A percentile compares a stretch with the other conserved stretches of the same genome.
These are phyloP conservation scores for Sporothrix humicola DNA, from an alignment of 2,329 filamentous ascomycete genomes.

Conservation along the genomic window DNA sequence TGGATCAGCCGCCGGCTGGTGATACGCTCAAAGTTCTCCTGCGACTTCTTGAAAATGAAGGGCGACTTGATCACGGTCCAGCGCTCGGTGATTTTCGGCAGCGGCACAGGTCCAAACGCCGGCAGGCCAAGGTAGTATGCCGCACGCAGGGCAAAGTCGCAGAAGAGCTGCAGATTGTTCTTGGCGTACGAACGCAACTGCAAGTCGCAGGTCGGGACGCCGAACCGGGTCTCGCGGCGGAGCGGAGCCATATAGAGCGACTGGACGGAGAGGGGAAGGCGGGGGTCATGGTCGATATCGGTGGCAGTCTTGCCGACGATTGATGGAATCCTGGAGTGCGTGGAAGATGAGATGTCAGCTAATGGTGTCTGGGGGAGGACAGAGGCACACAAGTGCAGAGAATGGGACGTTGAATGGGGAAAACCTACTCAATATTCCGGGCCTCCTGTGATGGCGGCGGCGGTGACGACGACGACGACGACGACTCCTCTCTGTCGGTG, in stretches of 20 bases:
- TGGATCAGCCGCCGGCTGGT: conserved; percentile 86
- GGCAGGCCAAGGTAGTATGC: conserved; percentile 92
- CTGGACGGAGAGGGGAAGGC: conserved; percentile 79
- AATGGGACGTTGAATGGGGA: background rate
- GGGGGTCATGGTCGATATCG: conserved; percentile 45
- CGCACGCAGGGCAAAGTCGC: conserved; percentile 90
- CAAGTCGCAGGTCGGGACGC: conserved; percentile 85
- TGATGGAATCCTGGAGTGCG: too few species aligned
- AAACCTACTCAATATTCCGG: background rate
- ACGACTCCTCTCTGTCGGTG: background rate
- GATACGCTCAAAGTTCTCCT: conserved; percentile 96
- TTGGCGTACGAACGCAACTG: conserved; percentile 91
- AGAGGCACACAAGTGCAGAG: background rate
- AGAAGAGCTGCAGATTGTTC: conserved; percentile 90
- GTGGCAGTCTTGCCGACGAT: too few species aligned
- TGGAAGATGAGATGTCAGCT: too few species aligned
- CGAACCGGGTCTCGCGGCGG: conserved; percentile 73
- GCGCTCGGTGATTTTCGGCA: conserved; percentile 85
- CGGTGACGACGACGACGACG: too few species aligned
- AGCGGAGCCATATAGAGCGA: conserved; percentile 86
- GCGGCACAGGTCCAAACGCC: conserved; percentile 81
- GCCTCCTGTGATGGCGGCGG: background rate
- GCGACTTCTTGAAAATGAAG: conserved; percentile 96
- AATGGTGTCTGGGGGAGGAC: too few species aligned
- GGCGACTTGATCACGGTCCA: conserved; percentile 91